Percentiles rank a stretch among this genome's conserved stretches.
Evolutionary conservation across 257 asterid species (phyloP).

Genomic region (Schizonepeta tenuifolia): DNA sequence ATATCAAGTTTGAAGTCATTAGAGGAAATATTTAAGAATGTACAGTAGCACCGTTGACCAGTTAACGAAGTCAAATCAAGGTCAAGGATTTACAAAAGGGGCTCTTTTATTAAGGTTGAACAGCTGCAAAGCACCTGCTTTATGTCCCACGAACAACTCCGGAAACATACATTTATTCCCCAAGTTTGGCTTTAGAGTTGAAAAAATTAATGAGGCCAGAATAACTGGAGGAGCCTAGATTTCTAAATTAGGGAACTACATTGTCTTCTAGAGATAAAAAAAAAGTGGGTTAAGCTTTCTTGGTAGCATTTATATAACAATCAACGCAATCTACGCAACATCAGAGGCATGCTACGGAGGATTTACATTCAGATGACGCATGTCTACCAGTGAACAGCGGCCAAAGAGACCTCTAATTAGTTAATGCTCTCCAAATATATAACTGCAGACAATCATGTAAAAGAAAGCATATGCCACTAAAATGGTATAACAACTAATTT

Average conservation of each 20-base stretch:
- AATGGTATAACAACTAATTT: not conserved
- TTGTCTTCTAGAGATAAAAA: not conserved
- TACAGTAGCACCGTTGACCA: not conserved
- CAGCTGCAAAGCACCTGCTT: not conserved
- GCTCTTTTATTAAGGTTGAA: not conserved
- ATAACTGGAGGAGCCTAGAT: slow-evolving; percentile 7
- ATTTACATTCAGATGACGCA: slow-evolving; percentile 21
- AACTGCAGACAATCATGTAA: slow-evolving; percentile 28
- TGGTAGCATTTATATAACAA: slow-evolving; percentile 22
- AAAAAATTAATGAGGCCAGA: slow-evolving; percentile 9
- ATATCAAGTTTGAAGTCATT: not conserved
- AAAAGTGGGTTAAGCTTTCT: not conserved
- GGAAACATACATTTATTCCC: slow-evolving; percentile 4
- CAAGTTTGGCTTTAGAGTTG: slow-evolving; percentile 24
- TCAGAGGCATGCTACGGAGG: slow-evolving; percentile 13
- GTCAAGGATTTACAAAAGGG: not conserved
- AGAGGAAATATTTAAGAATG: not conserved
- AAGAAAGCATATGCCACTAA: slow-evolving; percentile 12
- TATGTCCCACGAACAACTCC: not conserved
- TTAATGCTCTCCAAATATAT: slow-evolving; percentile 28
- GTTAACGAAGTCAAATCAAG: slow-evolving; percentile 7
- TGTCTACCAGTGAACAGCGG: slow-evolving; percentile 15
- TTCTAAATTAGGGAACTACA: slow-evolving; percentile 19
- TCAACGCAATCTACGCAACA: not conserved
- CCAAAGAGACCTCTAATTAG: slow-evolving; percentile 20